A percentile compares a stretch with the other conserved stretches of the same genome.
phyloP scores from a whole-genome alignment of 1,284 basidiomycete genomes.

The Ustilago shanxiensis region DNA sequence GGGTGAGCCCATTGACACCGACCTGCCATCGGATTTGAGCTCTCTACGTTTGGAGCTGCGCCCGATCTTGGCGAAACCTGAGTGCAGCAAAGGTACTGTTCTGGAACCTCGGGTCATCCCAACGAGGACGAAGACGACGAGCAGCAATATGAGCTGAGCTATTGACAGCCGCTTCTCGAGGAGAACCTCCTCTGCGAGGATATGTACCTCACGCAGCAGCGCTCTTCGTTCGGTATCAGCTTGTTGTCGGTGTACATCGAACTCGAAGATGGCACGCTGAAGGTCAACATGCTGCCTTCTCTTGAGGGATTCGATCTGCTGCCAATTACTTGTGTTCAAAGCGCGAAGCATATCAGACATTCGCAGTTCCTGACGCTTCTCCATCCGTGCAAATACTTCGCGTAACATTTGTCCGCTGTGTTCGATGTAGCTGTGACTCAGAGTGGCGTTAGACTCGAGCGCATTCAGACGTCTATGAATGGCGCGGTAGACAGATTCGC shows the following conservation, averaged over 20 bases:
- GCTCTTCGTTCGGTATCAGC: constrained; percentile 80
- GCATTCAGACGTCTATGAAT: constrained; percentile 92
- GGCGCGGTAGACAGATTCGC: constrained; percentile 89
- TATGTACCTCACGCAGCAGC: constrained; percentile 77
- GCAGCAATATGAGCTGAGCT: constrained; percentile 82
- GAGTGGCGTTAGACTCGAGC: constrained; percentile 87
- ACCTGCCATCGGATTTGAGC: constrained; percentile 11
- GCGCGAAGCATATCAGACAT: constrained; percentile 78
- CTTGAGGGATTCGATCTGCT: constrained; percentile 71
- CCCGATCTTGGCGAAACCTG: constrained; percentile 44
- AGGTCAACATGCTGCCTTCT: constrained; percentile 71
- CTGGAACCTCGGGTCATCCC: constrained; percentile 82
- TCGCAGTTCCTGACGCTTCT: constrained; percentile 70
- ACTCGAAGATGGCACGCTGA: constrained; percentile 78
- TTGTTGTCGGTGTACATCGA: constrained; percentile 78
- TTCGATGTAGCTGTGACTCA: constrained; percentile 88
- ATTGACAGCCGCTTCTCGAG: constrained; percentile 86
- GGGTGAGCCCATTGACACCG: constrained; percentile 17
- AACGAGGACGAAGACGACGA: constrained; percentile 84
- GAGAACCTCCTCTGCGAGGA: constrained; percentile 81
- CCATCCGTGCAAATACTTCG: constrained; percentile 81
- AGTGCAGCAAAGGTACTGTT: constrained; percentile 55
- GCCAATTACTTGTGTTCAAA: constrained; percentile 72
- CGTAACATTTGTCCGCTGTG: constrained; percentile 85
- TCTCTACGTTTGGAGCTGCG: constrained; percentile 29